Base-by-base conservation (phyloP, 2,329 filamentous ascomycete species). In the Ascosphaera apis region DNA sequence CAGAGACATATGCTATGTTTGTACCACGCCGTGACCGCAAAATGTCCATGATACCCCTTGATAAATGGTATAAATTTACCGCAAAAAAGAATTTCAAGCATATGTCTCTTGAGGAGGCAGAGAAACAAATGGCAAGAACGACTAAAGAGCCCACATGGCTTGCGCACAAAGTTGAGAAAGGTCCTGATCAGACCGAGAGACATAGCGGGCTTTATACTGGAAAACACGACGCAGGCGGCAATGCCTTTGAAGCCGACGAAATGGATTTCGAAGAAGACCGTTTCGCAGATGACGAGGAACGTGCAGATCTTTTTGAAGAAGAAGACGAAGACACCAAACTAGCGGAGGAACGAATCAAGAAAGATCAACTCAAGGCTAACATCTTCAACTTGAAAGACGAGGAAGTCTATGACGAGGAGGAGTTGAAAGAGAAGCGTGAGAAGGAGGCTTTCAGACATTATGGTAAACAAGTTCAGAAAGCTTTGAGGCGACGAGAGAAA, bases 241-340 rank as follows among this genome's bases (percentile, higher is more conserved):
- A 58, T 36, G 62, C 66, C 34, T 59, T 67, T 23, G 72, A 76
- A 48, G 66, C 61, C 3, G 69, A 73, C 39, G 70, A 73, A 44
- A 66, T 77, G 45, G 72, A 78, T 47, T 76, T 72, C 45, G 69
- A 76, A 43, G 69, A 75, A 43, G 72, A 76, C 45, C 62, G 71
- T 46, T 93, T 93, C 49, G 80, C 84, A 44, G 80, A 91, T 47
- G 82, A 91, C 47, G 82, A 91, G 48, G 82, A 91, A 50, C 71
- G 77, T 15, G 67, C 72, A 38, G 53, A 47, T 2, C 67, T 76
- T 31, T 68, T 82, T 36, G 81, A 88, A 44, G 79, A 88, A 36
- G 72, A 83, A 35, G 82, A 91, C 40, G 84, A 92, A 44, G 79
- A 84, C 35, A 58, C 66, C 11, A 82, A 81, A 47, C 69, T 77